These are phyloP conservation scores for Panaeolus cyanescens DNA, from an alignment of 768 basidiomycete species.

Conservation along the genomic window DNA sequence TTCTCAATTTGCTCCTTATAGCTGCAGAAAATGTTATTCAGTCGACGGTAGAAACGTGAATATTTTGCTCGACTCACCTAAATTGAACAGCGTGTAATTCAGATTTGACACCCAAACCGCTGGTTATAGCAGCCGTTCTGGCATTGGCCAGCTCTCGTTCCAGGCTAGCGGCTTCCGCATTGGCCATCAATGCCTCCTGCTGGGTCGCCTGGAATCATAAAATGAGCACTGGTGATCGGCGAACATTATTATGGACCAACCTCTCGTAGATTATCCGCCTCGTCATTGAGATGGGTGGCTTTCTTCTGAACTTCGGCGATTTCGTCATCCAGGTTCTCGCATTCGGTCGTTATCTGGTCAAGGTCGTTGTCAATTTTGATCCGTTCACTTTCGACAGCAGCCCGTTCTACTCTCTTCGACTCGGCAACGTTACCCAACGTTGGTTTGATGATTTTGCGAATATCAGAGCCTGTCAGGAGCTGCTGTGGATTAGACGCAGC, in stretches of 20 bases:
- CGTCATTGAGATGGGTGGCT: slow-evolving; percentile 65
- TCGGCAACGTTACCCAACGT: slow-evolving; percentile 75
- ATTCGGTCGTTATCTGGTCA: slow-evolving; percentile 73
- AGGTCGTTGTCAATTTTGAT: slow-evolving; percentile 84
- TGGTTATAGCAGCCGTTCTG: slow-evolving; percentile 72
- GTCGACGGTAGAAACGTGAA: neutral
- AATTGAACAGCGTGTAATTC: slow-evolving; percentile 77
- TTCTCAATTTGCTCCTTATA: slow-evolving; percentile 82
- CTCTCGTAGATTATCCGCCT: slow-evolving; percentile 82
- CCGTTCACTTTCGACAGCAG: slow-evolving; percentile 71
- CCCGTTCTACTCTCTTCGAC: slow-evolving; percentile 67
- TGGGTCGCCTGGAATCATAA: slow-evolving; percentile 62
- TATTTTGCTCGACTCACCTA: slow-evolving; percentile 47
- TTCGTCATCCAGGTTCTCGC: slow-evolving; percentile 83
- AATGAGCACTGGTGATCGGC: slow-evolving; percentile 4
- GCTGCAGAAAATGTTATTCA: slow-evolving; percentile 34
- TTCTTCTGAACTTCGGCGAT: slow-evolving; percentile 75
- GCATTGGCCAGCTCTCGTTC: slow-evolving; percentile 77
- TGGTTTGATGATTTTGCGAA: slow-evolving; percentile 75
- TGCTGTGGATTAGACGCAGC: slow-evolving; percentile 71
- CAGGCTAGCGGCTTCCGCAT: slow-evolving; percentile 63
- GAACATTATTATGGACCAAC: slow-evolving; percentile 35
- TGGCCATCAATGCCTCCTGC: slow-evolving; percentile 69
- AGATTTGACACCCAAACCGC: slow-evolving; percentile 82
- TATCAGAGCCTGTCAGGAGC: slow-evolving; percentile 68